phyloP scores from a whole-genome alignment of 2,329 filamentous ascomycete genomes.

The Akanthomyces lecanii region DNA sequence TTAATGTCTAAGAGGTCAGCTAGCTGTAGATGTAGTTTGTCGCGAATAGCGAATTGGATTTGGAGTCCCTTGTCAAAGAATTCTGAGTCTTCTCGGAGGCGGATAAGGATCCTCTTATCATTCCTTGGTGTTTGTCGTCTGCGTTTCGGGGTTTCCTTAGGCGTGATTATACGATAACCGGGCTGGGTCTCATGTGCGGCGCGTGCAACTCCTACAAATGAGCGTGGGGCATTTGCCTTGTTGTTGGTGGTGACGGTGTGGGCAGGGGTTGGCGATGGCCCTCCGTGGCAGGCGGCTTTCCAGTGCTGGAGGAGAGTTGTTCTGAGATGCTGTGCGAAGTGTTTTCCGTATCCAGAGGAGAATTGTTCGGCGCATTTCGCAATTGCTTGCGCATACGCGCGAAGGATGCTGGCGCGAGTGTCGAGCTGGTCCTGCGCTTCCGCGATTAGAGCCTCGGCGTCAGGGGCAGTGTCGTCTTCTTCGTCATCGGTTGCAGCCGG shows the following conservation, averaged over 20 bases:
- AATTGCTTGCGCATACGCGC: neutral
- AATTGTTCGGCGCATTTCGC: conserved; percentile 6
- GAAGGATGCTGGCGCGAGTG: neutral
- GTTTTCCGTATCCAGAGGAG: neutral
- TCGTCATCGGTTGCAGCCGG: neutral
- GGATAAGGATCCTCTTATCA: neutral
- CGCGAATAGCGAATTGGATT: conserved; percentile 2
- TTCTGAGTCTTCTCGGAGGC: neutral
- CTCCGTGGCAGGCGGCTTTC: neutral
- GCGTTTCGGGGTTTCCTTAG: neutral
- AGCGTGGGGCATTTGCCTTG: neutral
- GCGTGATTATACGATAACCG: neutral
- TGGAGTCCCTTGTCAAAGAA: neutral
- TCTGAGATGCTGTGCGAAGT: neutral
- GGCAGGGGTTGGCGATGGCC: neutral
- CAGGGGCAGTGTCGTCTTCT: neutral
- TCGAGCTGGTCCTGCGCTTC: conserved; percentile 1
- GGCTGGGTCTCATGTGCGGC: neutral
- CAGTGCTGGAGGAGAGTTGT: neutral
- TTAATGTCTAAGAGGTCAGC: neutral
- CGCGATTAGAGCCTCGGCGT: neutral
- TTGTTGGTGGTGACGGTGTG: neutral
- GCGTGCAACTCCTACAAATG: neutral
- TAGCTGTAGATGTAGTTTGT: neutral
- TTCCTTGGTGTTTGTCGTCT: neutral